These are phyloP conservation scores for Earliella scabrosa DNA, from an alignment of 1,284 basidiomycete species.

Conservation along the genomic window DNA sequence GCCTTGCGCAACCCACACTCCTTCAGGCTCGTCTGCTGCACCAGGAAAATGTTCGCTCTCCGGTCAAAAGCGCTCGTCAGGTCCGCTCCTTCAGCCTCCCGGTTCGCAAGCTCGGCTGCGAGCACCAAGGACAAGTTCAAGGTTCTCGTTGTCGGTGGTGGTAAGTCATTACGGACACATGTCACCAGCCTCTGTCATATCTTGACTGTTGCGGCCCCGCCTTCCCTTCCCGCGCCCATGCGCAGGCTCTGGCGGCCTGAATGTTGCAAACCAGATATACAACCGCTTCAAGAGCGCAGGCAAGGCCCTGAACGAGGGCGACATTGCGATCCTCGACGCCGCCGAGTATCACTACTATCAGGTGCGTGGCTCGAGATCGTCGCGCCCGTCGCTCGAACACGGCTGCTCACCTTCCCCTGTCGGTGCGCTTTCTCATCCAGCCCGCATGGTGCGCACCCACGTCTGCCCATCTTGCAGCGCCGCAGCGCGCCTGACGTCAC, in stretches of 20 bases:
- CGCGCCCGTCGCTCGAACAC: conserved; percentile 1
- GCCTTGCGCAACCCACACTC: background rate
- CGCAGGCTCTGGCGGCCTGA: conserved; percentile 77
- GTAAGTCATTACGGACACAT: conserved; percentile 41
- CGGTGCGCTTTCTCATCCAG: conserved; percentile 39
- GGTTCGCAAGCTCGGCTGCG: conserved; percentile 44
- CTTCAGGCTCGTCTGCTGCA: background rate
- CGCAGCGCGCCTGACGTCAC: conserved; percentile 7
- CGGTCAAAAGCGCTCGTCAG: conserved; percentile 19
- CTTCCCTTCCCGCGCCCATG: conserved; percentile 1
- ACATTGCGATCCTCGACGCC: conserved; percentile 85
- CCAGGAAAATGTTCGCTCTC: conserved; percentile 21
- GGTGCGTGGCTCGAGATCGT: conserved; percentile 42
- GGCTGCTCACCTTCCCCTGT: conserved; percentile 4
- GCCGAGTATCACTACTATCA: conserved; percentile 82
- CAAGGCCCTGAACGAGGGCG: conserved; percentile 69
- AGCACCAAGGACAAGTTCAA: conserved; percentile 55
- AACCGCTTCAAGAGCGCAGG: conserved; percentile 75
- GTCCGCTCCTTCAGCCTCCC: conserved; percentile 16
- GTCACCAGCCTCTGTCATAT: conserved; percentile 12
- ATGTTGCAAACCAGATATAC: conserved; percentile 85
- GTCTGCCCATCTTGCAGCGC: conserved; percentile 3
- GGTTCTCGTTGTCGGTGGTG: conserved; percentile 69
- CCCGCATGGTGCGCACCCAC: conserved; percentile 86
- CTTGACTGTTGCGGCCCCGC: too few species aligned